Base-by-base conservation (phyloP, 2,329 filamentous ascomycete genomes). In the Sporothrix sp. region DNA sequence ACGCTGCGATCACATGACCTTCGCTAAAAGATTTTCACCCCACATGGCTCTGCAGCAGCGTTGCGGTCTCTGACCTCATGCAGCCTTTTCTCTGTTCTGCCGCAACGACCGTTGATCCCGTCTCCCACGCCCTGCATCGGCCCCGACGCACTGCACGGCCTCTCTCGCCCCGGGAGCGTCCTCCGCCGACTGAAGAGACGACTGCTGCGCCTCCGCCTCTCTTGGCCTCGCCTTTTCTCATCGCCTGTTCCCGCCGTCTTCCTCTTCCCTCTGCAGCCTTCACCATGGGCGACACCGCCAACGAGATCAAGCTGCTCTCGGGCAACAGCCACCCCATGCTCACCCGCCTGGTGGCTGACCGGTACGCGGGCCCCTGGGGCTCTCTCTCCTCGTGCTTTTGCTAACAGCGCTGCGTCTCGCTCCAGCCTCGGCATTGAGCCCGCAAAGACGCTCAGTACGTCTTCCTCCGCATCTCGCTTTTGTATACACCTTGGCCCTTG, bases 291-390 rank as follows among this genome's bases (percentile, higher is more conserved):
- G 45, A 53, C 37, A 50, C 53, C 9, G 63, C 63, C 54, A 68
- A 68, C 58, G 65, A 68, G 58, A 67, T 68, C 61, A 68, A 68
- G 55, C 50, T 68, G 56, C 63, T 68, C 42, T 63, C 66, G 56
- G 66, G 66, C 58, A 67, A 66, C 52, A 67, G 66, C 59, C 66
- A 68, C 56, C 65, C 65, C 50, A 61, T 60, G 50, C 58, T 68
- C 56, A 64, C 65, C 39, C 63, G 60, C 52, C 58, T 63, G 54
- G 65, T 68, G 20, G 66, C 66, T 45, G 63, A 66, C 55, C 62
- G 66, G 66, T 67, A 63, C 40, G 63, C n/a, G 37, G 37, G 14
- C 25, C 18, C 27, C 20, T 30, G 33, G n/a, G 16, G 7, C 3
- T 14, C 2, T 23, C 16, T 42, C 30, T 18, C 16, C 2, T 37